These are phyloP conservation scores for Candida piceae DNA, from an alignment of 805 yeast genomes.

Conservation along the genomic window DNA sequence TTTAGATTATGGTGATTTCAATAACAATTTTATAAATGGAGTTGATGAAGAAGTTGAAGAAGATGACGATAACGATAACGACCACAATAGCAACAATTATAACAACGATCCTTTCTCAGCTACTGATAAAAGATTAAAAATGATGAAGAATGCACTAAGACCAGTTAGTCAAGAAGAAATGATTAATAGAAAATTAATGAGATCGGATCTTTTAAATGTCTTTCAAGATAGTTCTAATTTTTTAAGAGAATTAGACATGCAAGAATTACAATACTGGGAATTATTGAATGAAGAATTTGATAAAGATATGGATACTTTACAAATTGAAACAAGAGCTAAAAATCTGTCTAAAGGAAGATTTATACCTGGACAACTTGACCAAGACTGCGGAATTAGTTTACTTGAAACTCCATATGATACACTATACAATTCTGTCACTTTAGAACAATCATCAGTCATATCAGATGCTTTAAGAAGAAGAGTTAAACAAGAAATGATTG, in stretches of 20 bases:
- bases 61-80: not conserved
- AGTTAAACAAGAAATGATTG: constrained; percentile 10
- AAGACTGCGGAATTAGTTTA: constrained; percentile 6
- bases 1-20: too few relatives aligned
- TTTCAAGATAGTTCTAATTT: constrained; percentile 26
- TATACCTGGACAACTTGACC: too few relatives aligned
- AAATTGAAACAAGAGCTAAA: constrained; percentile 10
- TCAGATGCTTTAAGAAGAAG: constrained; percentile 14
- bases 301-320: constrained; percentile 19
- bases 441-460: constrained; percentile 13
- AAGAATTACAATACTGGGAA: constrained; percentile 30
- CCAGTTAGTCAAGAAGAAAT: constrained; percentile 23
- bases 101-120: constrained; percentile 12
- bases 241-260: constrained; percentile 22
- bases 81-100: not conserved
- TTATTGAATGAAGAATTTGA: constrained; percentile 30
- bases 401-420: constrained; percentile 20
- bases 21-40: too few relatives aligned
- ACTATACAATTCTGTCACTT: constrained; percentile 12
- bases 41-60: constrained; percentile 1
- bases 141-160: constrained; percentile 25
- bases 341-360: too few relatives aligned
- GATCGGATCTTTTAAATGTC: constrained; percentile 21
- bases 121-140: constrained; percentile 20
- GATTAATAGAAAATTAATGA: constrained; percentile 16